These are phyloP conservation scores for Hansenula anomala DNA, from an alignment of 1,139 yeast species.

Conservation along the genomic window DNA sequence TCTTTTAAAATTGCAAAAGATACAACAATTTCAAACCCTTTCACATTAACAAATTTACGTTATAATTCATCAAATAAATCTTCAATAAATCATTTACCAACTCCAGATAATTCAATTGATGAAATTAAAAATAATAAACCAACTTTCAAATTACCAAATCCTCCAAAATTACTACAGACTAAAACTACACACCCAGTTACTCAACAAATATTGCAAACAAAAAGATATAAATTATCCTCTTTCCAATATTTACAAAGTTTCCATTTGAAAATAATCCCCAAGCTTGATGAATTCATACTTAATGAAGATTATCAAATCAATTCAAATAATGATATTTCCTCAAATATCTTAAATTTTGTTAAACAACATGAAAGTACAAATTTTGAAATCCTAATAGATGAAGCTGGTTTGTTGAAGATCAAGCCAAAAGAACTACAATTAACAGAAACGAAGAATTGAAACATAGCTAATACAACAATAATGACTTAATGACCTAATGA, in stretches of 20 bases:
- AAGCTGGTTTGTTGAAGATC: too few relatives aligned
- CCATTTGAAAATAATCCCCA: background rate
- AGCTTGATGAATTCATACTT: background rate
- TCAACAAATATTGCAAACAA: background rate
- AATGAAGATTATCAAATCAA: background rate
- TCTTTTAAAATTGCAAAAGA: slow-evolving; percentile 17
- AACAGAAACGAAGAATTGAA: too few relatives aligned
- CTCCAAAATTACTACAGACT: background rate
- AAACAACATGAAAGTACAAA: too few relatives aligned
- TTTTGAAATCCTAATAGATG: too few relatives aligned
- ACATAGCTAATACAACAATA: too few relatives aligned
- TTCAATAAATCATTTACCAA: background rate
- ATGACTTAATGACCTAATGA: too few relatives aligned
- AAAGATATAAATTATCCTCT: background rate
- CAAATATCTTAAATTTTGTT: background rate
- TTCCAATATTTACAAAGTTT: background rate
- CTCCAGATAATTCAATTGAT: background rate
- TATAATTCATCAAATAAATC: background rate
- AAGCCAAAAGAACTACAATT: too few relatives aligned
- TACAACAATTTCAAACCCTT: slow-evolving; percentile 26
- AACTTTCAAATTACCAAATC: background rate
- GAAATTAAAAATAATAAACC: background rate
- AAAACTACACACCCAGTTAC: background rate
- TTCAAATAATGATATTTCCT: background rate
- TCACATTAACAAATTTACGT: slow-evolving; percentile 21